Evolutionary conservation across 306 rosid genomes (phyloP), one percentile per base, ranked within the genome.

Genomic region (Lathyrus tuberosus): DNA sequence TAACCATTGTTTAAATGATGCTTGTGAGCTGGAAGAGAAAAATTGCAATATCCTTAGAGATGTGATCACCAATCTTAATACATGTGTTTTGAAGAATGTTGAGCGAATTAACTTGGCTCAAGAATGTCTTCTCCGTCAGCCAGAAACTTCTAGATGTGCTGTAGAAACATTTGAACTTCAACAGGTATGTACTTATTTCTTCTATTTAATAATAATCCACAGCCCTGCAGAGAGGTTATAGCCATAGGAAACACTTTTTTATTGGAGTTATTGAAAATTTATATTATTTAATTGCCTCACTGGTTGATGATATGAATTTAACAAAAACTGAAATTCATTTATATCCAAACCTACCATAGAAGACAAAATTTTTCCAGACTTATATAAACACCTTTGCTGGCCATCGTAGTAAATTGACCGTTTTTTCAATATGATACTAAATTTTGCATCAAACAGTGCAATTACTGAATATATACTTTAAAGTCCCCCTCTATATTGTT

Each of bases 11-110:
- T 62, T 65, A 47, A 80, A 73, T 76, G 79, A 81, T 65, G 53
- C 33, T 18, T 64, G 31, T 74, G 85, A 76, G 60, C 75, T 91
- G 68, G 80, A 80, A 80, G 80, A 84, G 63, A 74, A 63, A 63
- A 89, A 91, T 51, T 59, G 37, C 26, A 76, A 28, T 68, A 33
- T 75, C 65, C 85, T 95, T 73, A 73, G 74, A 70, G 37, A 76
- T 51, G 91, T 82, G 77, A 81, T 91, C 33, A 60, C 54, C 67
- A 88, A 87, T 82, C 88, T 95, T 46, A 75, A 80, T 35, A 51
- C 61, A 18, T 95, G 92, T 72, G 38, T 85, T 61, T 74, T 40
- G 41, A 87, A 86, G 78, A 78, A 77, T 43, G 69, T 74, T 59
- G 87, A 83, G 46, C 79, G 68, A 40, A 42, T 6, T 63, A 16